These are phyloP conservation scores for Fusarium veterinarium DNA, from an alignment of 2,329 filamentous ascomycete genomes.

Conservation along the genomic window DNA sequence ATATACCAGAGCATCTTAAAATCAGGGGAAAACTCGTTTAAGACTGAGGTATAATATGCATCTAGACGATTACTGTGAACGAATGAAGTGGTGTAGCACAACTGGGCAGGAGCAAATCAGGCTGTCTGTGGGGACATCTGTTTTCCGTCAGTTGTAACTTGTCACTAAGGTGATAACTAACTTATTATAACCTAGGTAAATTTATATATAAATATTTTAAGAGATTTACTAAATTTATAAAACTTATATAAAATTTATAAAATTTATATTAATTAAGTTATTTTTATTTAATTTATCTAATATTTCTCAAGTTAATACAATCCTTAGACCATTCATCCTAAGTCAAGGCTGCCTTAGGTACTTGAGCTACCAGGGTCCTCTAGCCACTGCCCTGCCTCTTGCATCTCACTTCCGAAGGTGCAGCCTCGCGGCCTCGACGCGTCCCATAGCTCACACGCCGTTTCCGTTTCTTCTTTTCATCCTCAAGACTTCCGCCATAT, in stretches of 20 bases:
- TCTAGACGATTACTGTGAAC: not conserved
- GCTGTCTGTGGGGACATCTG: not conserved
- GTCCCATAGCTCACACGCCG: not conserved
- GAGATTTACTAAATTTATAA: not conserved
- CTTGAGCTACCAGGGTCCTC: not conserved
- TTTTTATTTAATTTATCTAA: no score
- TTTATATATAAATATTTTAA: not conserved
- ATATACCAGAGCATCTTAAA: not conserved
- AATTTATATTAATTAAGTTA: no score
- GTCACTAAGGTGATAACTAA: no score
- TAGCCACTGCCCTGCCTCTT: not conserved
- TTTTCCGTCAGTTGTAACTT: not conserved
- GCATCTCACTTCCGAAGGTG: not conserved
- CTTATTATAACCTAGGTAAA: not conserved
- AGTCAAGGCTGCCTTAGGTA: not conserved
- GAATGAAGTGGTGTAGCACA: no score
- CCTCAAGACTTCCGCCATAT: not conserved
- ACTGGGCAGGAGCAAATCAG: not conserved
- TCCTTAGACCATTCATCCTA: not conserved
- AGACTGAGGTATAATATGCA: no score
- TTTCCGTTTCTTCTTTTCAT: not conserved
- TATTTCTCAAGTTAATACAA: fast-evolving
- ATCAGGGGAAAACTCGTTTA: not conserved
- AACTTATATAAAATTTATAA: no score
- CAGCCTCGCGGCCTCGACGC: not conserved